These are phyloP conservation scores for Ogataea nakhonphanomensis DNA, from an alignment of 805 yeast species.

Conservation along the genomic window DNA sequence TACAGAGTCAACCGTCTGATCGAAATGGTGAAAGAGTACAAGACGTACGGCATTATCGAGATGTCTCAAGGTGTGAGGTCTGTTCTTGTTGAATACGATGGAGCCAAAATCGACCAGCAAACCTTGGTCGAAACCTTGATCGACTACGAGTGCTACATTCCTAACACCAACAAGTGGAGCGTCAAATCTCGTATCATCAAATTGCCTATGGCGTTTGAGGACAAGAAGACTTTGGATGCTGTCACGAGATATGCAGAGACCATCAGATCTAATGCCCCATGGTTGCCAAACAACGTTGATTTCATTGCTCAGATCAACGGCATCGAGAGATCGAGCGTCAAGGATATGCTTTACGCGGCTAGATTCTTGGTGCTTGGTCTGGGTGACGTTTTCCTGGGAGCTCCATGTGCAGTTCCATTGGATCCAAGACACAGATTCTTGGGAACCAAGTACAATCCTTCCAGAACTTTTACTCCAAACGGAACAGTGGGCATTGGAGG, in stretches of 20 bases:
- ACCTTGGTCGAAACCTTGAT: constrained; percentile 59
- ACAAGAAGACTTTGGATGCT: constrained; percentile 80
- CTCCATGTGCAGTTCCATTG: constrained; percentile 97
- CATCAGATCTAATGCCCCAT: constrained; percentile 88
- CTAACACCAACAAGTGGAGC: constrained; percentile 76
- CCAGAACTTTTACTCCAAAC: constrained; percentile 92
- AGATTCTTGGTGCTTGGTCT: constrained; percentile 89
- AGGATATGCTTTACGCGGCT: constrained; percentile 84
- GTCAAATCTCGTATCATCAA: constrained; percentile 78
- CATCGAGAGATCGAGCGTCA: constrained; percentile 68
- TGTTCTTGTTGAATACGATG: constrained; percentile 82
- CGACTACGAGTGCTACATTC: constrained; percentile 72
- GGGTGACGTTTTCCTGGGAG: constrained; percentile 96
- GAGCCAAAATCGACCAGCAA: constrained; percentile 55
- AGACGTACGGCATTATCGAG: constrained; percentile 80
- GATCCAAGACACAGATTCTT: constrained; percentile 93
- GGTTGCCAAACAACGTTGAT: constrained; percentile 97
- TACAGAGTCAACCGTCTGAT: constrained; percentile 84
- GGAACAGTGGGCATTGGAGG: constrained; percentile 99
- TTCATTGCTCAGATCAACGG: constrained; percentile 89
- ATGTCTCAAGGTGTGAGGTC: constrained; percentile 98
- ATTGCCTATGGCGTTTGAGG: constrained; percentile 97
- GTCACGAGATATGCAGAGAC: constrained; percentile 92
- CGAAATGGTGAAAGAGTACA: constrained; percentile 60
- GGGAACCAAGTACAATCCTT: constrained; percentile 94